Evolutionary conservation across 2,329 filamentous ascomycete species (phyloP).

Genomic region (Xylariomycetidae sp.): DNA sequence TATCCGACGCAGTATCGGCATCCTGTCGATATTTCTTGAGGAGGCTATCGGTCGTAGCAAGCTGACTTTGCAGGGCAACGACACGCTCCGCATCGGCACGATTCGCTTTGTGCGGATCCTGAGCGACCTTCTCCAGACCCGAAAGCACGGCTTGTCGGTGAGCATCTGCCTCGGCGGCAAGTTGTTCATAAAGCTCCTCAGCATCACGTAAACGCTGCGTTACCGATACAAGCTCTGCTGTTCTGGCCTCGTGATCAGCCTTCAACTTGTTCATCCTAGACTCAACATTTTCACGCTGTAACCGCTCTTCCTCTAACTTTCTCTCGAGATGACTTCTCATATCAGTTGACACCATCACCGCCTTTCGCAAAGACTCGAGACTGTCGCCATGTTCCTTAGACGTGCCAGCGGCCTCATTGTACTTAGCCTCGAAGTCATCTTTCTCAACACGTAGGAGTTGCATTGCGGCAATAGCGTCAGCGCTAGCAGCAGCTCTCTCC

Average conservation of each 20-base stretch:
- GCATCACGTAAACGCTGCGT: conserved; percentile 75
- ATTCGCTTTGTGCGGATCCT: conserved; percentile 42
- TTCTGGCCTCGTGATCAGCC: conserved; percentile 76
- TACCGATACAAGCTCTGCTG: conserved; percentile 69
- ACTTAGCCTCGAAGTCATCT: conserved; percentile 65
- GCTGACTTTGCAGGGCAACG: conserved; percentile 70
- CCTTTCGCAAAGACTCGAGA: conserved; percentile 70
- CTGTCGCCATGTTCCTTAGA: conserved; percentile 66
- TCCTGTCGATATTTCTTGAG: conserved; percentile 87
- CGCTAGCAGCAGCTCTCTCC: conserved; percentile 72
- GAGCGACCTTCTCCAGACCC: conserved; percentile 71
- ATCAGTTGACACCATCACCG: conserved; percentile 72
- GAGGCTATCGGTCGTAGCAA: conserved; percentile 71
- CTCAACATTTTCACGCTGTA: conserved; percentile 70
- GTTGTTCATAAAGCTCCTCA: conserved; percentile 81
- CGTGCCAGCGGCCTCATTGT: conserved; percentile 62
- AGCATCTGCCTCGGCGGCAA: conserved; percentile 80
- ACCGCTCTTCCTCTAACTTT: conserved; percentile 77
- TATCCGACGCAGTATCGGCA: conserved; percentile 81
- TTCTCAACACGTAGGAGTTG: conserved; percentile 84
- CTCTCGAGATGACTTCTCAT: conserved; percentile 73
- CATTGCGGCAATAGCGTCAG: conserved; percentile 70
- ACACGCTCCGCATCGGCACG: conserved; percentile 62
- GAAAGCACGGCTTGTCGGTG: conserved; percentile 79
- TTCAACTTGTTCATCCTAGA: conserved; percentile 71